Evolutionary conservation across 495 filamentous ascomycete genomes (phyloP), one percentile per base, ranked within the genome.

Genomic region (Talaromyces nanjingensis): DNA sequence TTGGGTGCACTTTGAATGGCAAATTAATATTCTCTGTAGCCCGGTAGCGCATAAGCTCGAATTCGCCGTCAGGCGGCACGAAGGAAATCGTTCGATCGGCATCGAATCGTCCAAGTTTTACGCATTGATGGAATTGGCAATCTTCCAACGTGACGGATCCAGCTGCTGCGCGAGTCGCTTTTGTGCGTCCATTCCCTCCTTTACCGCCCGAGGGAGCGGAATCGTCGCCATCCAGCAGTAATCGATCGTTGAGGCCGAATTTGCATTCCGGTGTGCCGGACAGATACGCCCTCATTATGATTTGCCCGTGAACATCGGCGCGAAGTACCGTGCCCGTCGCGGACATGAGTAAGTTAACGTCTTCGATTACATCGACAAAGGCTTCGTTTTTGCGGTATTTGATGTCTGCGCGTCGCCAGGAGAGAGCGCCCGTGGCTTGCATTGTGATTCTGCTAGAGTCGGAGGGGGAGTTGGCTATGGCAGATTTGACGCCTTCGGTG

Each of bases 331-430:
- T 94, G 22, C 96, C 94, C 4, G 91, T 90, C 4, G 94, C 96
- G 37, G 92, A 97, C 92, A 99, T 97, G 58, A 99, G 85, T 60
- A 99, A 87, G 75, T 99, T 99, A 62, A 99, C 94, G 70, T 98
- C 96, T 77, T 99, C 96, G 72, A 99, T 99, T 25, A 99, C 96
- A 74, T 98, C 94, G 62, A 98, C 94, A 67, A 98, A 98, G 33
- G 94, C 94, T 77, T 98, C 94, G 78, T 98, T 98, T 78, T 98
- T 99, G 73, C 96, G 89, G 78, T 99, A 99, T 74, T 97, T 97
- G 70, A 99, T 91, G 74, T 98, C 93, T 59, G 93, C 87, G 67
- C 96, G 90, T 56, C 96, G 87, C 96, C 96, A 99, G 39, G 94
- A 98, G 18, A 96, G 82, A 4, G 96, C 96, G 20, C 96, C 96